These are phyloP conservation scores for Colletotrichum tamarilloi DNA, from an alignment of 2,329 filamentous ascomycete species.

Conservation along the genomic window DNA sequence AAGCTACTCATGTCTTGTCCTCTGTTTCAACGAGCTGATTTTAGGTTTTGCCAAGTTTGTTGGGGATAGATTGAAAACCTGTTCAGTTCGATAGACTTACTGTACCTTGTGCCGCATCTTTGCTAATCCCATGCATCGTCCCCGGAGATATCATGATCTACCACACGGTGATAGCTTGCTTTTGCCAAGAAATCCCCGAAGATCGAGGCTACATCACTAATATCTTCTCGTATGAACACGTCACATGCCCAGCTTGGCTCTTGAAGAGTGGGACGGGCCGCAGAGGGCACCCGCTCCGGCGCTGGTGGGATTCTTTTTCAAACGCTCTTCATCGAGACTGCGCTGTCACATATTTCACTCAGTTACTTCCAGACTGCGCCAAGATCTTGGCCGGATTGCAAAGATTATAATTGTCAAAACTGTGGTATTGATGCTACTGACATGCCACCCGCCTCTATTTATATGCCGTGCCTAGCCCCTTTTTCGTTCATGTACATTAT, in stretches of 20 bases:
- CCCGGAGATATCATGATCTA: background rate
- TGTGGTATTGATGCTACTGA: background rate
- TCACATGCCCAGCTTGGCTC: background rate
- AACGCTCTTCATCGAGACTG: background rate
- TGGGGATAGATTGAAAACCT: background rate
- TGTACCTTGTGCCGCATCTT: no score
- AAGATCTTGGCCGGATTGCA: background rate
- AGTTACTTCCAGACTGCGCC: background rate
- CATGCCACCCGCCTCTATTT: background rate
- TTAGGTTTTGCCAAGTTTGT: background rate
- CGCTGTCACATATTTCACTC: background rate
- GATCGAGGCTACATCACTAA: background rate
- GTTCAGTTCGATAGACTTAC: background rate
- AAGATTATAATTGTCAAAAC: background rate
- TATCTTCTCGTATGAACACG: background rate
- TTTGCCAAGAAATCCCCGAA: background rate
- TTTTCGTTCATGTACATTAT: constrained; percentile 24
- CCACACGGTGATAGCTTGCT: background rate
- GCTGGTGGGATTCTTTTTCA: background rate
- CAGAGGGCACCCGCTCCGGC: background rate
- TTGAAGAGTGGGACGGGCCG: background rate
- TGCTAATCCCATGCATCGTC: background rate
- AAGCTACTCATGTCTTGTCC: background rate
- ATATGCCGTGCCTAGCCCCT: constrained; percentile 11
- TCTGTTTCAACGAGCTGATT: background rate